These are phyloP conservation scores for Cymbopogon flexuosus DNA, from an alignment of 202 grass and related monocot species.

Conservation along the genomic window DNA sequence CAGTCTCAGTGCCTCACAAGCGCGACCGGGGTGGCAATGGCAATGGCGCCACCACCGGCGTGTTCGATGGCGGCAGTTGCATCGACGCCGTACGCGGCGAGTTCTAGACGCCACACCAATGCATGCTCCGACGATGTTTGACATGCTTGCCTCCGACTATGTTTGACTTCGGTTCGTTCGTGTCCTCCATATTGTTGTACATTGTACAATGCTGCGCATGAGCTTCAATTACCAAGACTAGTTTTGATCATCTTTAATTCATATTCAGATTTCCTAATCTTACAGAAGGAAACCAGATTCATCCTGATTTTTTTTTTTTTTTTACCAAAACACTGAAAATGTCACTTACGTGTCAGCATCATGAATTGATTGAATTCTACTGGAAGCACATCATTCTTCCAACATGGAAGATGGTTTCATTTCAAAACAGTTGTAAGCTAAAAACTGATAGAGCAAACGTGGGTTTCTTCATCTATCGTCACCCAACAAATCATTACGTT, in stretches of 20 bases:
- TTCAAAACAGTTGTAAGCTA: constrained; percentile 7
- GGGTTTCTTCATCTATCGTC: constrained; percentile 1
- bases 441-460: not conserved
- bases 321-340: not conserved
- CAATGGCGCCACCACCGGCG: not conserved
- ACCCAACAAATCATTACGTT: not conserved
- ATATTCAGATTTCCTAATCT: not conserved
- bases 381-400: not conserved
- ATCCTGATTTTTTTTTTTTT: no score
- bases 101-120: not conserved
- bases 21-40: not conserved
- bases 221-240: not conserved
- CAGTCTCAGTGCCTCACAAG: not conserved
- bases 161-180: not conserved
- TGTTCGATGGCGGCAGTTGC: constrained; percentile 30
- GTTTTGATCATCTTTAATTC: not conserved
- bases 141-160: not conserved
- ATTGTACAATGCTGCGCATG: not conserved
- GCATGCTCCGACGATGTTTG: not conserved
- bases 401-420: not conserved
- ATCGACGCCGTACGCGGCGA: constrained; percentile 13
- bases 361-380: not conserved
- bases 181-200: not conserved
- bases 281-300: no score
- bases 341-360: not conserved